These are phyloP conservation scores for Plantago major DNA, from an alignment of 257 asterid species.

Conservation along the genomic window DNA sequence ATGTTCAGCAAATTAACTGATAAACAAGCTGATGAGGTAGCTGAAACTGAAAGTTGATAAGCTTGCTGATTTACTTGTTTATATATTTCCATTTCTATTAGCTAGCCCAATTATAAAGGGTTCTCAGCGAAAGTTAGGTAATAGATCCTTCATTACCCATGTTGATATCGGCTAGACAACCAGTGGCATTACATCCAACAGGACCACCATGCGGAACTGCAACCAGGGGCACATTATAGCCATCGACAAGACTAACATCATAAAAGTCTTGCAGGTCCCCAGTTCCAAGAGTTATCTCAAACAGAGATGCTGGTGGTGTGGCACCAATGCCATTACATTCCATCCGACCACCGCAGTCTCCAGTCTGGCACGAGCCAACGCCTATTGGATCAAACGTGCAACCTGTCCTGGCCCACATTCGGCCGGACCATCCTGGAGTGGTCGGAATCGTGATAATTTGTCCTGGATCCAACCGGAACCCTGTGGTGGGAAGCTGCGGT, in stretches of 20 bases:
- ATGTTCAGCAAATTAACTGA: no score
- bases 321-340: slow-evolving; percentile 72
- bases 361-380: slow-evolving; percentile 67
- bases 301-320: slow-evolving; percentile 72
- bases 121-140: neutral
- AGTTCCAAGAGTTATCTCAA: slow-evolving; percentile 73
- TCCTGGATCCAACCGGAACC: slow-evolving; percentile 63
- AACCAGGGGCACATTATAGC: slow-evolving; percentile 67
- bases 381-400: slow-evolving; percentile 65
- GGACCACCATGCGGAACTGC: slow-evolving; percentile 46
- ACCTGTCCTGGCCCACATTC: slow-evolving; percentile 83
- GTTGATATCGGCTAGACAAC: slow-evolving; percentile 62
- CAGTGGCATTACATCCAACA: slow-evolving; percentile 68
- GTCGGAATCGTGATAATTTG: slow-evolving; percentile 45
- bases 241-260: slow-evolving; percentile 76
- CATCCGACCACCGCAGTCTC: slow-evolving; percentile 77
- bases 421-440: slow-evolving; percentile 75
- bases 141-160: slow-evolving; percentile 54
- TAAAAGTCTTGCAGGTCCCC: slow-evolving; percentile 63
- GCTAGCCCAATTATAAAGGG: neutral
- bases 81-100: no score
- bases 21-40: neutral
- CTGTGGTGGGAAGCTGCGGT: slow-evolving; percentile 62
- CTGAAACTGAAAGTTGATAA: neutral
- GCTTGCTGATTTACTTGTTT: no score